Conservation (phyloP, 257 asterid species). For the Fraxinus quadrangulata region DNA sequence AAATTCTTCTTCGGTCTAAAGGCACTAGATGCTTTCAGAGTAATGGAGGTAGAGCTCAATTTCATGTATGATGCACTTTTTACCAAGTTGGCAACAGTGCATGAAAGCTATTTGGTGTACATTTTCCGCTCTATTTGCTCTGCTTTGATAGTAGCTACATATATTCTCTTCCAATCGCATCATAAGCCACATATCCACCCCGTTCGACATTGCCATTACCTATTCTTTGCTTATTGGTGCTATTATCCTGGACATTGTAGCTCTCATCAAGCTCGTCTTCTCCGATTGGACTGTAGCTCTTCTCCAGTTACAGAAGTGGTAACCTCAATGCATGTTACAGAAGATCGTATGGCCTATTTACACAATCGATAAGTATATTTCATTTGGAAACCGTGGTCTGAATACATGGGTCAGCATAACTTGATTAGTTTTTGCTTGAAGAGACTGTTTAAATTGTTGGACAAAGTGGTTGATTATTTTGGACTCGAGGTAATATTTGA, state of each 20-base stretch:
- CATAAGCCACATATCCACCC: not conserved
- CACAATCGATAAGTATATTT: not conserved
- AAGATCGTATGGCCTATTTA: not conserved
- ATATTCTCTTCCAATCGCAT: not conserved
- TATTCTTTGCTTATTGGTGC: slow-evolving; percentile 30
- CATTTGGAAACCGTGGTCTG: slow-evolving; percentile 10
- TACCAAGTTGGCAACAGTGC: slow-evolving; percentile 29
- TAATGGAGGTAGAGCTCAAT: slow-evolving; percentile 34
- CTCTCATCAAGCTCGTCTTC: slow-evolving; percentile 20
- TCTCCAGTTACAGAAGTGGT: not conserved
- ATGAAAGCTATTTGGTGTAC: not conserved
- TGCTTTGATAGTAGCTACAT: slow-evolving; percentile 1
- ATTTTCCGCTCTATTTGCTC: slow-evolving; percentile 21
- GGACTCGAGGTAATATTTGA: not conserved
- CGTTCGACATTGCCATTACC: slow-evolving; percentile 16
- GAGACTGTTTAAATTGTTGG: not conserved
- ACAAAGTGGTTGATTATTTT: not conserved
- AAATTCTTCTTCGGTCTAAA: not conserved
- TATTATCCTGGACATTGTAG: slow-evolving; percentile 15
- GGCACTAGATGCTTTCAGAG: slow-evolving; percentile 22
- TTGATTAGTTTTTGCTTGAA: slow-evolving; percentile 17
- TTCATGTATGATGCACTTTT: slow-evolving; percentile 39
- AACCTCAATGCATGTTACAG: not conserved
- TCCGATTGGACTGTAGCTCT: slow-evolving; percentile 22
- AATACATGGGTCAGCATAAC: slow-evolving; percentile 6